Evolutionary conservation across 179 eudicot genomes (phyloP).

Genomic region (Spinacia oleracea): DNA sequence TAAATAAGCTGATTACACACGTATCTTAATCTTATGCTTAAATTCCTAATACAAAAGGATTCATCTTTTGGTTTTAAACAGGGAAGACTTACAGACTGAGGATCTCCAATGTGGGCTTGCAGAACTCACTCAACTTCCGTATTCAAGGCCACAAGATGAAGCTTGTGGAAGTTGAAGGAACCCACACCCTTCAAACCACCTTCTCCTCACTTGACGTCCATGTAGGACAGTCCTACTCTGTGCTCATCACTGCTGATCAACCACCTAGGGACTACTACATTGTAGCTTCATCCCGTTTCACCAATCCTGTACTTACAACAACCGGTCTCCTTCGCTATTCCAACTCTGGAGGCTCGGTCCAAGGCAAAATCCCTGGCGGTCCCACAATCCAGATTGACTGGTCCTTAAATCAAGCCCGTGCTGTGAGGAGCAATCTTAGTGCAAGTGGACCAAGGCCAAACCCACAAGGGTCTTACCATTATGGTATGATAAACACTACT

Average conservation of each 20-base stretch:
- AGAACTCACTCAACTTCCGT: constrained; percentile 86
- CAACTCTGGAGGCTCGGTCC: constrained; percentile 57
- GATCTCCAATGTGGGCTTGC: constrained; percentile 83
- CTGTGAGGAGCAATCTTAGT: constrained; percentile 77
- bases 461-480: constrained; percentile 96
- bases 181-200: constrained; percentile 74
- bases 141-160: constrained; percentile 78
- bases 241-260: constrained; percentile 84
- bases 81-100: constrained; percentile 92
- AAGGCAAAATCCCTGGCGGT: constrained; percentile 83
- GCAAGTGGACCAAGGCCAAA: constrained; percentile 99
- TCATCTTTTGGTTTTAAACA: constrained; percentile 29
- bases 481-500: constrained; percentile 83
- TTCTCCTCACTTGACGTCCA: constrained; percentile 90
- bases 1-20: neutral
- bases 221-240: constrained; percentile 87
- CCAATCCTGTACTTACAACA: constrained; percentile 48
- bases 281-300: constrained; percentile 83
- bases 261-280: constrained; percentile 73
- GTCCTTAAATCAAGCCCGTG: constrained; percentile 92
- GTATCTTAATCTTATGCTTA: neutral
- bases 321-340: constrained; percentile 71
- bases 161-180: constrained; percentile 91
- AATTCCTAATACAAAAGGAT: neutral
- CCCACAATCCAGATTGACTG: constrained; percentile 86